Conservation (phyloP, 2,329 filamentous ascomycete genomes). For the Botrytis cinerea region DNA sequence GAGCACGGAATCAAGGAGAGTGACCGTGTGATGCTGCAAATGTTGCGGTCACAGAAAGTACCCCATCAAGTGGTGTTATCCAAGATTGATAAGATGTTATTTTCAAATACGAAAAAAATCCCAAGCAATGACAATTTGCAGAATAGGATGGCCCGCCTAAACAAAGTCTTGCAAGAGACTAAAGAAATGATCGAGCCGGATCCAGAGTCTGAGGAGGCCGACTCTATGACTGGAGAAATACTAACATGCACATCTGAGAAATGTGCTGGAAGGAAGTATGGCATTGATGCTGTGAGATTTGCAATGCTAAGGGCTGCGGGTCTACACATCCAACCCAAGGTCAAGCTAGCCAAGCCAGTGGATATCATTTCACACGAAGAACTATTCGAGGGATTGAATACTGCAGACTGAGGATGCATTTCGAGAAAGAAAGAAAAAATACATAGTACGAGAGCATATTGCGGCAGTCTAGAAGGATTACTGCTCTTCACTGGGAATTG, state of each 20-base stretch:
- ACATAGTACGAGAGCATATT: neutral
- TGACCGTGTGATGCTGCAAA: constrained; percentile 57
- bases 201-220: constrained; percentile 40
- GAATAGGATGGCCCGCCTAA: constrained; percentile 43
- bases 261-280: constrained; percentile 51
- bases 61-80: constrained; percentile 66
- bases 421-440: too few species aligned
- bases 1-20: constrained; percentile 63
- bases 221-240: constrained; percentile 57
- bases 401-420: constrained; percentile 27
- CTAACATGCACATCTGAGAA: constrained; percentile 59
- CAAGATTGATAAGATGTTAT: constrained; percentile 62
- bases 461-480: neutral
- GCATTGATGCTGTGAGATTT: constrained; percentile 63
- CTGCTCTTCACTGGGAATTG: neutral
- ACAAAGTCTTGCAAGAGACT: constrained; percentile 45
- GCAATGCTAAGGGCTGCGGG: constrained; percentile 64
- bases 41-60: constrained; percentile 58
- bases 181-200: constrained; percentile 47
- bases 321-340: constrained; percentile 49
- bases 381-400: constrained; percentile 26
- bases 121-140: constrained; percentile 41
- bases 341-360: constrained; percentile 42
- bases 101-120: constrained; percentile 35
- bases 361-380: constrained; percentile 40